Evolutionary conservation across 2,329 filamentous ascomycete species (phyloP).

Genomic region (Colletotrichum brevisporum): DNA sequence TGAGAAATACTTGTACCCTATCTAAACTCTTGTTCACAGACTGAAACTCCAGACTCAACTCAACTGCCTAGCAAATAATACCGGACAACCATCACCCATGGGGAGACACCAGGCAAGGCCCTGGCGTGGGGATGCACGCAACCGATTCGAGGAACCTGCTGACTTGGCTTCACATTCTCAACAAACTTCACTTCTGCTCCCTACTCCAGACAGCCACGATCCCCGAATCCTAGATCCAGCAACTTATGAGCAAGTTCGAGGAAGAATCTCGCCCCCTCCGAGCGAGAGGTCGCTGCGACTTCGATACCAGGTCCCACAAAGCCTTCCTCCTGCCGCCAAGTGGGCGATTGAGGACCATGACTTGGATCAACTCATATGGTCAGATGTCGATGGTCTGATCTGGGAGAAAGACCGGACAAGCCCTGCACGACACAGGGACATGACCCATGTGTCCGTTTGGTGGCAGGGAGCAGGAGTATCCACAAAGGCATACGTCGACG

Average conservation of each 20-base stretch:
- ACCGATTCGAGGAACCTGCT: too few species aligned
- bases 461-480: slow-evolving; percentile 11
- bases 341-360: slow-evolving; percentile 17
- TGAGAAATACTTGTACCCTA: too few species aligned
- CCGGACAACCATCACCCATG: too few species aligned
- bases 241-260: slow-evolving; percentile 16
- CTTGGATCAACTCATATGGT: not conserved
- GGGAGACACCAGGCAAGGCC: too few species aligned
- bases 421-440: not conserved
- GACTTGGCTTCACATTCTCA: not conserved
- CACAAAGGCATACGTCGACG: slow-evolving; percentile 7
- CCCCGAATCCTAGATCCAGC: slow-evolving; percentile 24
- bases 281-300: not conserved
- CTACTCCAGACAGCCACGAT: not conserved
- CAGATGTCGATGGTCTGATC: not conserved
- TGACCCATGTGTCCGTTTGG: not conserved
- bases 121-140: too few species aligned
- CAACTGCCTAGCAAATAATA: too few species aligned
- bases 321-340: not conserved
- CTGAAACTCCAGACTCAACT: too few species aligned
- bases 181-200: not conserved
- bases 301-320: not conserved
- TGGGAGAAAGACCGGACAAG: not conserved
- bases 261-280: not conserved
- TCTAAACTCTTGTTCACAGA: too few species aligned